phyloP scores from a whole-genome alignment of 2,329 filamentous ascomycete genomes.

The Aspergillus calidoustus region DNA sequence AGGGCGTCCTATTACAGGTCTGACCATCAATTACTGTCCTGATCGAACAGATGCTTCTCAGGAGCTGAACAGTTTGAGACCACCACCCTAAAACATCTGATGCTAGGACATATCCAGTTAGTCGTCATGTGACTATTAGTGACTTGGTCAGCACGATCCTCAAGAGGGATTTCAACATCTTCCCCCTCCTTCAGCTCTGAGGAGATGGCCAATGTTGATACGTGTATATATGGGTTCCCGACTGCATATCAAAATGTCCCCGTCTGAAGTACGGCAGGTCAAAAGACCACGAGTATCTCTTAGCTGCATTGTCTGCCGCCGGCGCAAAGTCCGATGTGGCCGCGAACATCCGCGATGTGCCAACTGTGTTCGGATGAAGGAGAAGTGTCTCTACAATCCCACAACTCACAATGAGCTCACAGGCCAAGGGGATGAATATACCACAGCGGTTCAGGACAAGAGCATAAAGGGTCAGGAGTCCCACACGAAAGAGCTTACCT shows the following conservation, averaged over 20 bases:
- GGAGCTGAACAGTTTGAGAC: too few relatives aligned
- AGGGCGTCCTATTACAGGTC: too few relatives aligned
- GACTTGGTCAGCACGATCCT: too few relatives aligned
- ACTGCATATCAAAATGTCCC: neutral
- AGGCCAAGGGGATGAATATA: neutral
- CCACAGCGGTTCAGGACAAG: neutral
- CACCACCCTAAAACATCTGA: too few relatives aligned
- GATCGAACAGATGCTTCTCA: too few relatives aligned
- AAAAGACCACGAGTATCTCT: slow-evolving; percentile 4
- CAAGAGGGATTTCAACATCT: too few relatives aligned
- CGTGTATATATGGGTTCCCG: too few relatives aligned
- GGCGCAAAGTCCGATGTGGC: slow-evolving; percentile 11
- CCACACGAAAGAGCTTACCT: neutral
- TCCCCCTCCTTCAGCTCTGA: too few relatives aligned
- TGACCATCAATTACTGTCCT: too few relatives aligned
- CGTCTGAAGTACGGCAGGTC: neutral
- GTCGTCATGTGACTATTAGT: too few relatives aligned
- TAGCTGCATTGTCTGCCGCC: slow-evolving; percentile 10
- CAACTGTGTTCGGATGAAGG: slow-evolving; percentile 7
- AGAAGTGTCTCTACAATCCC: slow-evolving; percentile 1
- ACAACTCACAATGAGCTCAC: neutral
- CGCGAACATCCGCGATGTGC: slow-evolving; percentile 8
- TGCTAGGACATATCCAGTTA: too few relatives aligned
- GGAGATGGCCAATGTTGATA: too few relatives aligned
- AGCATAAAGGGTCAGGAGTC: neutral